A percentile compares a stretch with the other conserved stretches of the same genome.
Evolutionary conservation across 495 filamentous ascomycete species (phyloP).

Genomic region (Pyronema domesticum): DNA sequence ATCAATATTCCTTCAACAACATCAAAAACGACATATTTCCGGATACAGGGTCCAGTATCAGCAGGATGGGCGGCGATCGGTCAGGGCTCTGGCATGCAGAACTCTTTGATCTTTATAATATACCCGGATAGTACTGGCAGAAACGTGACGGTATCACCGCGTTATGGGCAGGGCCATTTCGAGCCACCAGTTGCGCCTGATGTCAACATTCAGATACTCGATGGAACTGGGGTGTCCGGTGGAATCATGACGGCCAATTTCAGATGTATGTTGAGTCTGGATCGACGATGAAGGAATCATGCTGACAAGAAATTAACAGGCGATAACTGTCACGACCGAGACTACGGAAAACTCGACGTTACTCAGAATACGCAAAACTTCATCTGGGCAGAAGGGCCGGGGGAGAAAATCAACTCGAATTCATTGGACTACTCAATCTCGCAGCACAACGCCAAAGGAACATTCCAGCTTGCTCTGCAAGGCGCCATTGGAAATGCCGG

Average conservation of each 20-base stretch:
- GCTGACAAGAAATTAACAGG: slow-evolving; percentile 26
- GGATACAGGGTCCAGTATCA: slow-evolving; percentile 40
- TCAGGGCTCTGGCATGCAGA: slow-evolving; percentile 43
- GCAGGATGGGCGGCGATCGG: slow-evolving; percentile 50
- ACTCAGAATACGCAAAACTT: slow-evolving; percentile 33
- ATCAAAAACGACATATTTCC: slow-evolving; percentile 40
- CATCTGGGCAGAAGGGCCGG: slow-evolving; percentile 48
- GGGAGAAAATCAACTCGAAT: slow-evolving; percentile 38
- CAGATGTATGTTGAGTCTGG: slow-evolving; percentile 26
- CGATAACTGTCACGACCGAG: slow-evolving; percentile 41
- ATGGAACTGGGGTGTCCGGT: slow-evolving; percentile 39
- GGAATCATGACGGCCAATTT: slow-evolving; percentile 48
- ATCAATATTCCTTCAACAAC: slow-evolving; percentile 13
- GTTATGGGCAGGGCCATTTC: slow-evolving; percentile 35
- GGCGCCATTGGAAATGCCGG: slow-evolving; percentile 34
- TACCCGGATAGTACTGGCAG: slow-evolving; percentile 38
- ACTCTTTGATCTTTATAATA: slow-evolving; percentile 50
- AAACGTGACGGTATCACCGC: slow-evolving; percentile 51
- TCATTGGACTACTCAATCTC: slow-evolving; percentile 32
- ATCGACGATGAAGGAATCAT: slow-evolving; percentile 26
- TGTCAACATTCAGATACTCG: slow-evolving; percentile 36
- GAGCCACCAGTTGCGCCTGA: slow-evolving; percentile 36
- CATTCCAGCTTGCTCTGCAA: slow-evolving; percentile 41
- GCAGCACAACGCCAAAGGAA: slow-evolving; percentile 39
- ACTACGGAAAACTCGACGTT: slow-evolving; percentile 32